phyloP scores from a whole-genome alignment of 164 flowering plant species.

The Chloranthus sessilifolius region DNA sequence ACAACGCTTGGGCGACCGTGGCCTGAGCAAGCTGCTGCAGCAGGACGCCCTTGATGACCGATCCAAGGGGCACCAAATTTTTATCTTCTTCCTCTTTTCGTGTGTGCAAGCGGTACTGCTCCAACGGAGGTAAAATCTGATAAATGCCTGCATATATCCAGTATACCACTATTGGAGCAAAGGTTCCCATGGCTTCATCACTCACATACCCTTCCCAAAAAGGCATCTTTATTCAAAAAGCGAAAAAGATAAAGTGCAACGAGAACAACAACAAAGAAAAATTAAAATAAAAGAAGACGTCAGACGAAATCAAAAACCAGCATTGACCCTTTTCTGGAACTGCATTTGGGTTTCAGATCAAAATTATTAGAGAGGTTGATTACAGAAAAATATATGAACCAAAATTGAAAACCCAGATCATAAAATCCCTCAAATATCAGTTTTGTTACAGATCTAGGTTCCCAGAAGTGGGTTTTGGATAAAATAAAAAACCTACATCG shows the following conservation, averaged over 20 bases:
- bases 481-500: constrained; percentile 3
- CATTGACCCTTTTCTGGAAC: too few relatives aligned
- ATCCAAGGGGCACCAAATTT: constrained; percentile 48
- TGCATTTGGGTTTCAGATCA: neutral
- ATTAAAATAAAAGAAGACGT: too few relatives aligned
- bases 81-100: constrained; percentile 64
- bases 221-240: constrained; percentile 33
- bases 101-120: constrained; percentile 64
- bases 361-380: neutral
- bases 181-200: constrained; percentile 79
- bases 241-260: neutral
- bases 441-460: neutral
- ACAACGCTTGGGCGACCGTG: constrained; percentile 51
- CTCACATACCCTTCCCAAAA: constrained; percentile 81
- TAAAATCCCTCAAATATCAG: too few relatives aligned
- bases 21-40: constrained; percentile 81
- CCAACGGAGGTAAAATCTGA: constrained; percentile 60
- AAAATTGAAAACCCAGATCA: too few relatives aligned
- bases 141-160: constrained; percentile 88
- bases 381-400: too few relatives aligned
- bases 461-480: neutral
- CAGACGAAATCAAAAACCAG: too few relatives aligned
- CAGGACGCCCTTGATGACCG: constrained; percentile 71
- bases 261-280: too few relatives aligned
- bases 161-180: constrained; percentile 72